Evolutionary conservation across 257 asterid species (phyloP), one percentile per base, ranked within the genome.

Genomic region (Primulina huaijiensis): DNA sequence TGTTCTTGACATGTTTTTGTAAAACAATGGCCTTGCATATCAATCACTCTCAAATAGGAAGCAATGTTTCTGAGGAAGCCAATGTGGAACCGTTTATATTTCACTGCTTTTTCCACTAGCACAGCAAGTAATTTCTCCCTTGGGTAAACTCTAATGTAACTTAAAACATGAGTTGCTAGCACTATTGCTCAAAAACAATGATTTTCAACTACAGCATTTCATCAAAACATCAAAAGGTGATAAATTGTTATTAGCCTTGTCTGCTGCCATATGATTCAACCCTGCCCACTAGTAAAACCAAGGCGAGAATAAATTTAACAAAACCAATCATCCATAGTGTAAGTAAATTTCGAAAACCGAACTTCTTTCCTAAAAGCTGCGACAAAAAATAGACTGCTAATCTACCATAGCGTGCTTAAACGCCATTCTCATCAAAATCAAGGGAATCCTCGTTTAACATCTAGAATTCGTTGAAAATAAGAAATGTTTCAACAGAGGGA

Each of bases 351-450:
- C 19, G 3, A 17, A 46, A n/a, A 46, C 55, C 14, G 5, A 46
- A 0, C 6, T 46, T 43, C 52, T 37, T 53, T 19, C 70, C 56
- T 30, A 69, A 35, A 31, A 56, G 31, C 23, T 16, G 29, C 14
- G 59, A 46, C 55, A 23, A 38, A 5, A 30, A 23, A 31, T 23
- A 17, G 43, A 67, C 46, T 20, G 20, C 59, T 53, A 25, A 60
- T 34, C 62, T 10, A 33, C 65, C 33, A 46, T 40, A 65, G 55
- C 40, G 56, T 57, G 75, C 65, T 60, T 64, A 29, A 65, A 64
- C 40, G 30, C 29, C 55, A 65, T 8, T 65, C 72, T 52, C 34
- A 27, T 27, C 30, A 27, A 27, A 27, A 27, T 27, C 30, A 61
- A 62, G 34, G 27, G 46, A 58, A 64, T 46, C n/a, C 19, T 16